Percentiles rank a stretch among this genome's conserved stretches.
These are phyloP conservation scores for Lentinula sp. DNA, from an alignment of 768 basidiomycete species.

Conservation along the genomic window DNA sequence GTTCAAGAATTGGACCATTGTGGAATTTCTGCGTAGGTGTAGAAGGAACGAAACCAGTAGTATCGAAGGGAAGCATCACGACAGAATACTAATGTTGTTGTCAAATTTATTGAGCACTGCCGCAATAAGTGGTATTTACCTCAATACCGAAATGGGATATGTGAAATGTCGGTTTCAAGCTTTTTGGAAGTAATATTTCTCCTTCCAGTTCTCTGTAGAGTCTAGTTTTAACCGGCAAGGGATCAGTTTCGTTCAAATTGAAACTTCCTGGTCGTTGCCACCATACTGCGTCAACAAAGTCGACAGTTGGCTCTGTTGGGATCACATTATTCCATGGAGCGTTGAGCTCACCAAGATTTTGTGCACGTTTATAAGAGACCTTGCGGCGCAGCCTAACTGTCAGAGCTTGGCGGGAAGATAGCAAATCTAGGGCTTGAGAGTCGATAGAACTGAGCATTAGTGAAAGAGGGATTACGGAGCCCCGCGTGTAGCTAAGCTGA, in stretches of 20 bases:
- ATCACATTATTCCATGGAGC: background rate
- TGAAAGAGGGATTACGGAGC: slow-evolving; percentile 31
- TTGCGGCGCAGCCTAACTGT: slow-evolving; percentile 23
- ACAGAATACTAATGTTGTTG: slow-evolving; percentile 27
- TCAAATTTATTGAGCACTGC: background rate
- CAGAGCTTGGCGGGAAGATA: slow-evolving; percentile 26
- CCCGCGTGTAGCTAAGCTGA: slow-evolving; percentile 36
- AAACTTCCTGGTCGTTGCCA: slow-evolving; percentile 19
- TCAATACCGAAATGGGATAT: slow-evolving; percentile 33
- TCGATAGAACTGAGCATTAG: slow-evolving; percentile 26
- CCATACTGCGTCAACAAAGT: slow-evolving; percentile 26
- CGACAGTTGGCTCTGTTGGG: slow-evolving; percentile 22
- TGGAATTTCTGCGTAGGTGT: background rate
- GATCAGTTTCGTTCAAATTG: background rate
- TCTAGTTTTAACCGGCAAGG: slow-evolving; percentile 4
- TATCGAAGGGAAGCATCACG: slow-evolving; percentile 30
- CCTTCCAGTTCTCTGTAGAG: slow-evolving; percentile 21
- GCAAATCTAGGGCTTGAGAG: slow-evolving; percentile 26
- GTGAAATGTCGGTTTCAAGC: slow-evolving; percentile 29
- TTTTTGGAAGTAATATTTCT: slow-evolving; percentile 28
- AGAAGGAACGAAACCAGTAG: slow-evolving; percentile 16
- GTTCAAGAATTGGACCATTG: slow-evolving; percentile 1
- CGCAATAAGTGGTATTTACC: slow-evolving; percentile 15
- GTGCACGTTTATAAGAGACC: slow-evolving; percentile 3
- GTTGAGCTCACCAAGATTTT: background rate